These are phyloP conservation scores for Ambispora gerdemannii DNA, from an alignment of 192 early-diverging fungal genomes.

Conservation along the genomic window DNA sequence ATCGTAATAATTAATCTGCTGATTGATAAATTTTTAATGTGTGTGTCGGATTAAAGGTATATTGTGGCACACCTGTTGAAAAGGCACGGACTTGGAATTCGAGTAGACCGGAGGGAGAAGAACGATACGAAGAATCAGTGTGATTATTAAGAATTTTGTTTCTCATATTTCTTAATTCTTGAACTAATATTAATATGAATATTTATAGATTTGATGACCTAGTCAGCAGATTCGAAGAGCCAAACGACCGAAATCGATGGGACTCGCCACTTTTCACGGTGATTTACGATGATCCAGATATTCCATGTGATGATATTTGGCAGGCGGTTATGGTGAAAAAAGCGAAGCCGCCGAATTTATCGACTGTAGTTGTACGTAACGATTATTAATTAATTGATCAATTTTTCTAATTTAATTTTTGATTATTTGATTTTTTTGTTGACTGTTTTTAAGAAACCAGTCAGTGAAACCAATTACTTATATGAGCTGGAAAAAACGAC, in stretches of 20 bases:
- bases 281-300: constrained; percentile 61
- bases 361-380: constrained; percentile 67
- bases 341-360: constrained; percentile 77
- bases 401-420: too few relatives aligned
- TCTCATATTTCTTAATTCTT: background rate
- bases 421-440: background rate
- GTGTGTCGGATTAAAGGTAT: constrained; percentile 37
- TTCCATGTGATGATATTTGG: constrained; percentile 72
- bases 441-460: too few relatives aligned
- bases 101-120: constrained; percentile 27
- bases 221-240: constrained; percentile 89
- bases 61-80: constrained; percentile 58
- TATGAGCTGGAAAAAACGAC: constrained; percentile 85
- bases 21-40: background rate
- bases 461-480: constrained; percentile 86
- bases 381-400: constrained; percentile 16
- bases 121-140: constrained; percentile 46
- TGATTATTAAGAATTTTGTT: constrained; percentile 29
- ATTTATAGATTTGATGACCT: constrained; percentile 71
- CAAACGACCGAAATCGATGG: constrained; percentile 86
- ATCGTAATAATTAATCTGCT: background rate
- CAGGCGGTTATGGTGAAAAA: constrained; percentile 69
- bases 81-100: constrained; percentile 56
- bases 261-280: constrained; percentile 95
- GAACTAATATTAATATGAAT: background rate